Conservation (phyloP, 441 rosid species). For the Corymbia calophylla region DNA sequence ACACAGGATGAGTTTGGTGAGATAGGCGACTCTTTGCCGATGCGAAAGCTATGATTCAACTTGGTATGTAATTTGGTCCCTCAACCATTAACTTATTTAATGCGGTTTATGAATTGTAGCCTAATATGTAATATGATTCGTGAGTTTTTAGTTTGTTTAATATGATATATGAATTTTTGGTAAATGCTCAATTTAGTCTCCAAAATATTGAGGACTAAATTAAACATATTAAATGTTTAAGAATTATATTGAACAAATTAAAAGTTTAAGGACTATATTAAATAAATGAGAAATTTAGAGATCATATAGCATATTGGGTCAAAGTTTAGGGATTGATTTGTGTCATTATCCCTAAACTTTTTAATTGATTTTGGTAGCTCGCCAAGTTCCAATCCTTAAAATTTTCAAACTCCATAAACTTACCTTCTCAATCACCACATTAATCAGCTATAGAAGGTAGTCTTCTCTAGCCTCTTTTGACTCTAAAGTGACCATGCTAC, state of each 20-base stretch:
- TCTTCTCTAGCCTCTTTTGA: background rate
- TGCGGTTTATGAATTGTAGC: no score
- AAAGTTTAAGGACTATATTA: accelerated
- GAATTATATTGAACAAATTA: no score
- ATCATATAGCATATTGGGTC: accelerated
- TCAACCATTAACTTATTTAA: no score
- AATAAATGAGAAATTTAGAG: no score
- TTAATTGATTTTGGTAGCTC: background rate
- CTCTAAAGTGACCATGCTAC: background rate
- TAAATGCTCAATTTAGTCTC: background rate
- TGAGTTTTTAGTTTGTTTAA: no score
- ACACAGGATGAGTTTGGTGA: no score
- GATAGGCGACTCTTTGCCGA: no score
- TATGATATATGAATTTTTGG: no score
- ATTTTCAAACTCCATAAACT: background rate
- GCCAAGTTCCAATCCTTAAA: background rate
- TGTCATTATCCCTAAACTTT: background rate
- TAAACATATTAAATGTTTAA: no score
- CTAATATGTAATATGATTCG: no score
- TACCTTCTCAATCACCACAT: background rate
- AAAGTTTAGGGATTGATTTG: background rate
- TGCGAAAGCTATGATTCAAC: no score
- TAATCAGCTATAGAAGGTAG: background rate
- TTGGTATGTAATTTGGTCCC: accelerated
- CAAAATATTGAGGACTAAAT: background rate